phyloP scores from a whole-genome alignment of 495 filamentous ascomycete species.

The Neurospora sp. region DNA sequence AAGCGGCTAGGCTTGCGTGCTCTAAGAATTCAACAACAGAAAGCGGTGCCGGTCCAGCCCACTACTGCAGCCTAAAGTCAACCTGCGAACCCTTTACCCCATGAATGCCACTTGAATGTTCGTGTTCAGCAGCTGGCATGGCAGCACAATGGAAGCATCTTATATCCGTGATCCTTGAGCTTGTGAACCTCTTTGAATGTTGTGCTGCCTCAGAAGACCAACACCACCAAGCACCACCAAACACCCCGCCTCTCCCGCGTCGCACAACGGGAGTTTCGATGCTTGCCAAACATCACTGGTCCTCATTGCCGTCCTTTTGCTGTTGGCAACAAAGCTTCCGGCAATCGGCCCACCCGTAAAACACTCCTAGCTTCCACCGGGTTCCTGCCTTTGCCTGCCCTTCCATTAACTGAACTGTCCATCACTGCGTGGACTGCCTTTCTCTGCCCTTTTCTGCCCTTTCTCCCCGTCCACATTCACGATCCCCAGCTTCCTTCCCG shows the following conservation, averaged over 20 bases:
- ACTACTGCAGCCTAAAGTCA: neutral
- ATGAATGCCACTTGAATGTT: neutral
- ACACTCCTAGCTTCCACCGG: neutral
- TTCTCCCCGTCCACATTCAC: neutral
- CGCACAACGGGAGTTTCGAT: neutral
- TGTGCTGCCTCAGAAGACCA: neutral
- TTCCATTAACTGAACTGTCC: neutral
- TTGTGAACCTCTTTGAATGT: neutral
- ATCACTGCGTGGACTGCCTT: neutral
- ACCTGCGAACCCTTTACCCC: neutral
- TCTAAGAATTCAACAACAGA: neutral
- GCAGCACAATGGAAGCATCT: neutral
- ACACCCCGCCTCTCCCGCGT: neutral
- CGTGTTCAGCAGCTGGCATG: neutral
- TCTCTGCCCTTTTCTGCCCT: neutral
- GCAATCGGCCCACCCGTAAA: neutral
- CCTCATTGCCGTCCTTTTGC: neutral
- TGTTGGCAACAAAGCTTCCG: neutral
- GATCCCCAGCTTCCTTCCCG: neutral
- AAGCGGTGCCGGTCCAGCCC: neutral
- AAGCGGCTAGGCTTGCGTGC: neutral
- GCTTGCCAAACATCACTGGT: neutral
- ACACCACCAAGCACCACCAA: neutral
- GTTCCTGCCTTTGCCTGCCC: neutral
- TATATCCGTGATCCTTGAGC: neutral